These are phyloP conservation scores for Boehmeria nivea DNA, from an alignment of 306 rosid genomes.

Conservation along the genomic window DNA sequence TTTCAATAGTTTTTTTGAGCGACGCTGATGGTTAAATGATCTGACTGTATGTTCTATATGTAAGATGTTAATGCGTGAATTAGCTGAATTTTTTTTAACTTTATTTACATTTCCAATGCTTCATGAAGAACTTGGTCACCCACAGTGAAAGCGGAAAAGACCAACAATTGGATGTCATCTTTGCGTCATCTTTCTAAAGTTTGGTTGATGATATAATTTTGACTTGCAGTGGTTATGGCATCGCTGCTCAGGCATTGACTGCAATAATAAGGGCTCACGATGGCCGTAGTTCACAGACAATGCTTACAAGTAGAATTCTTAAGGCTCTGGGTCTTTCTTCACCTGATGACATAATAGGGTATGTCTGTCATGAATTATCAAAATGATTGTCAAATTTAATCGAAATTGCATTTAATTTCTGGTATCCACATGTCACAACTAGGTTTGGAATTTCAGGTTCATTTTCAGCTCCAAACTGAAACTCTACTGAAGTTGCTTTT, in stretches of 20 bases:
- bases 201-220: too few species aligned
- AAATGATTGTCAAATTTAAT: neutral
- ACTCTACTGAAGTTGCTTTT: too few species aligned
- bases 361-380: slow-evolving; percentile 8
- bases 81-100: too few species aligned
- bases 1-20: too few species aligned
- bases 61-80: too few species aligned
- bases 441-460: neutral
- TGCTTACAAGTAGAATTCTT: slow-evolving; percentile 50
- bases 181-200: too few species aligned
- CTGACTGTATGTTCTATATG: too few species aligned
- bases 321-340: slow-evolving; percentile 61
- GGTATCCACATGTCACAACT: neutral
- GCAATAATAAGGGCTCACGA: slow-evolving; percentile 70
- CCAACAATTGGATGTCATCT: too few species aligned
- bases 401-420: neutral
- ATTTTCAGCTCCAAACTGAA: neutral
- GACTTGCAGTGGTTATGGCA: slow-evolving; percentile 80
- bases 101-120: too few species aligned
- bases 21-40: too few species aligned
- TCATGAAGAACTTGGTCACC: too few species aligned
- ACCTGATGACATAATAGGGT: slow-evolving; percentile 79
- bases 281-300: slow-evolving; percentile 78
- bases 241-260: slow-evolving; percentile 75
- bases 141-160: too few species aligned